These are phyloP conservation scores for Daldinia eschscholtzii DNA, from an alignment of 2,329 filamentous ascomycete genomes.

Conservation along the genomic window DNA sequence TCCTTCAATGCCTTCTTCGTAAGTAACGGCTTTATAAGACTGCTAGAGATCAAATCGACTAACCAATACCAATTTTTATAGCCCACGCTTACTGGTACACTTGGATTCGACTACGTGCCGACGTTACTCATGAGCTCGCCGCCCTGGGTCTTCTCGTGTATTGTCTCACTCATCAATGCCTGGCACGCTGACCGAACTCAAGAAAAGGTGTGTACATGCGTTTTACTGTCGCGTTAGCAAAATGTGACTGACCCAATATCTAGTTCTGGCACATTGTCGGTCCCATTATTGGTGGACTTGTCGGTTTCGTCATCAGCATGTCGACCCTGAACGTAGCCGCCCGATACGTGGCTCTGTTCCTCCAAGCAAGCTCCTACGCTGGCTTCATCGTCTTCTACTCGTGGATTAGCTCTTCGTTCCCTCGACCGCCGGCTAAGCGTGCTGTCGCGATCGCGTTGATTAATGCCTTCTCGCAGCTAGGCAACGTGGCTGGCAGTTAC, in stretches of 20 bases:
- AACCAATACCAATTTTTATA: constrained; percentile 41
- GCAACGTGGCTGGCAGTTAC: constrained; percentile 72
- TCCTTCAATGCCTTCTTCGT: constrained; percentile 71
- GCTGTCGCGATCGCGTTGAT: constrained; percentile 72
- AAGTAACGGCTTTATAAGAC: constrained; percentile 45
- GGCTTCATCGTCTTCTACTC: constrained; percentile 70
- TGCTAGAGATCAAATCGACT: constrained; percentile 13
- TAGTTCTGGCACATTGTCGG: constrained; percentile 70
- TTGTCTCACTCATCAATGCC: constrained; percentile 67
- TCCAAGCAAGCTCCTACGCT: constrained; percentile 69
- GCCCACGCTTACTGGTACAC: constrained; percentile 65
- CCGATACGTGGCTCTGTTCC: constrained; percentile 71
- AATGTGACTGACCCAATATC: constrained; percentile 9
- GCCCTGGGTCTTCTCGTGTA: constrained; percentile 70
- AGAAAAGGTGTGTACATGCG: constrained; percentile 59
- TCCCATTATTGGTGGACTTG: constrained; percentile 65
- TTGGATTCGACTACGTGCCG: constrained; percentile 65
- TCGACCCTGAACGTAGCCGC: constrained; percentile 67
- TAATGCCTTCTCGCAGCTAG: constrained; percentile 69
- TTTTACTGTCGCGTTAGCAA: neutral
- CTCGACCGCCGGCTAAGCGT: constrained; percentile 70
- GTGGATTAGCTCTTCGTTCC: constrained; percentile 69
- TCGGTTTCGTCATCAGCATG: constrained; percentile 72
- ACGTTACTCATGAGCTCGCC: constrained; percentile 69
- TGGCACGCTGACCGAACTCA: constrained; percentile 68